Evolutionary conservation across 139 green algal genomes (phyloP), one percentile per base, ranked within the genome.

Genomic region (Marvania coccoides): DNA sequence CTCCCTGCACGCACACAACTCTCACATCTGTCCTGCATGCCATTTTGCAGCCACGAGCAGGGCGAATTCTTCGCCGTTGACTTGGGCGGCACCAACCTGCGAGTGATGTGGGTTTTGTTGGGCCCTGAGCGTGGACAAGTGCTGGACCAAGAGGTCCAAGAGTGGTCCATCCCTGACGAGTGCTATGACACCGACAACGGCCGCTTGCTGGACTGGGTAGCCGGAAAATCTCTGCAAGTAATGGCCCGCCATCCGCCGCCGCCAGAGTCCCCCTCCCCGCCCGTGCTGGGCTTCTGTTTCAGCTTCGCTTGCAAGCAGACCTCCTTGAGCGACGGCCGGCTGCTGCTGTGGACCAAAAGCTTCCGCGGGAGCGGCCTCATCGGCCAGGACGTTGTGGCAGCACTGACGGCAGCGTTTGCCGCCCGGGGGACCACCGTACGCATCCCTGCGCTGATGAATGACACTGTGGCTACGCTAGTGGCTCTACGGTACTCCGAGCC

Each of bases 341-440:
- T 96, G n/a, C 63, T 97, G 51, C 63, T 73, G 48, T 96, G 90
- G 91, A 97, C 88, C 42, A 97, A 97, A 64, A 72, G 58, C 37
- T 79, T 79, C 51, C 31, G 54, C 5, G 72, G 68, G 26, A 78
- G 36, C 28, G 68, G 75, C 5, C 69, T 82, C n/a, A 46, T 89
- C 5, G 79, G 77, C 7, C 15, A 78, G 29, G 78, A 91, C 45
- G 74, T 85, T 12, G 78, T 84, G 38, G 23, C 47, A 12, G 67
- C 85, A 57, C 69, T 86, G 30, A n/a, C 46, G 24, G 55, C 47
- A 4, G 71, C 69, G 7, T 70, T 87, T n/a, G 39, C 7, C 55
- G 74, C 26, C 15, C 58, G 53, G 63, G 66, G 64, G 12, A 3
- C 75, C 31, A 45, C 71, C 6, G 77, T n/a, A 65, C 35, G 53